phyloP scores from a whole-genome alignment of 1,284 basidiomycete genomes.

The Rhodotorula sp. region DNA sequence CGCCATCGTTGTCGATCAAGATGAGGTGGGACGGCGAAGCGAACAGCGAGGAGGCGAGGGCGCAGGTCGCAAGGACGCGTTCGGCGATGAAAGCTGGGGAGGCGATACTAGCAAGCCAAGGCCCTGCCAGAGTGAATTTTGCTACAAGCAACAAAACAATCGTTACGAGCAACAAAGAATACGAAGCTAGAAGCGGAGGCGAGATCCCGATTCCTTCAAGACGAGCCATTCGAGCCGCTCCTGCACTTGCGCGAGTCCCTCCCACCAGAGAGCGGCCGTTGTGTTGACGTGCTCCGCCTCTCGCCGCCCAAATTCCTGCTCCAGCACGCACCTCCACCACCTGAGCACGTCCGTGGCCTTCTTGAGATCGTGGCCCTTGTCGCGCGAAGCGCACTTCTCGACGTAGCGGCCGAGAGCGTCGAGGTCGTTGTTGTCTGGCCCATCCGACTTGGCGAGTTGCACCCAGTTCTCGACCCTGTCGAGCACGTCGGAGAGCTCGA shows the following conservation, averaged over 20 bases:
- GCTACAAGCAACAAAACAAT: neutral
- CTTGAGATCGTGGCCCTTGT: slow-evolving; percentile 63
- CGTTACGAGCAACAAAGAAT: neutral
- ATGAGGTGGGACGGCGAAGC: too few species aligned
- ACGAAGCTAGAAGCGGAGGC: slow-evolving; percentile 1
- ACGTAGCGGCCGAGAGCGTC: slow-evolving; percentile 68
- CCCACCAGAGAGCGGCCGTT: slow-evolving; percentile 64
- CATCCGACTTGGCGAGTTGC: slow-evolving; percentile 52
- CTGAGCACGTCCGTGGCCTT: slow-evolving; percentile 65
- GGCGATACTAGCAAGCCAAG: too few species aligned
- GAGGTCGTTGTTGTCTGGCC: slow-evolving; percentile 67
- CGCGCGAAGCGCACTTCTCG: slow-evolving; percentile 57
- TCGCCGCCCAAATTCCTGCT: slow-evolving; percentile 40
- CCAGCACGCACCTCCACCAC: slow-evolving; percentile 61
- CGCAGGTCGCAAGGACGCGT: too few species aligned
- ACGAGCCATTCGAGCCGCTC: slow-evolving; percentile 48
- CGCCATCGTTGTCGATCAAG: too few species aligned
- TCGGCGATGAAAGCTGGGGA: too few species aligned
- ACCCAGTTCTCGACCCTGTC: slow-evolving; percentile 70
- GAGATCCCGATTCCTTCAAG: slow-evolving; percentile 20
- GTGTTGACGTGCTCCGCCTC: slow-evolving; percentile 7
- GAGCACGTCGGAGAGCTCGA: slow-evolving; percentile 62
- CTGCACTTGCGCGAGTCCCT: slow-evolving; percentile 64
- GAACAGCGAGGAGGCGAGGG: too few species aligned
- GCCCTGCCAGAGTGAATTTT: too few species aligned